Conservation (phyloP, 2,329 filamentous ascomycete genomes). For the Neonectria punicea region DNA sequence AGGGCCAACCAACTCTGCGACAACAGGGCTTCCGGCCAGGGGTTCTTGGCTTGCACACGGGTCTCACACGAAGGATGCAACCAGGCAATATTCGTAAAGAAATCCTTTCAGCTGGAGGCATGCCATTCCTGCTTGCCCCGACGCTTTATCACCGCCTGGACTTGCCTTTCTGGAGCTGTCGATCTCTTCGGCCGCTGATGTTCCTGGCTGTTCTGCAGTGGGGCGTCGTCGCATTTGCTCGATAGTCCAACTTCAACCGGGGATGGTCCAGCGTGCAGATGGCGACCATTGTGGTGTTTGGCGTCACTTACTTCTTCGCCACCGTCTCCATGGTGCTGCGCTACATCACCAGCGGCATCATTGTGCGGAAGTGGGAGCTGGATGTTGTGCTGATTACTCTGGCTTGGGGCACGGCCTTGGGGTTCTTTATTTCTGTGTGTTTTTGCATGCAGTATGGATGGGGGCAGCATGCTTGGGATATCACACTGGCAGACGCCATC, state of each 20-base stretch:
- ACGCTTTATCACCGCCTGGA: neutral
- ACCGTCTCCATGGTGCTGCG: slow-evolving; percentile 17
- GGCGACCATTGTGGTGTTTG: slow-evolving; percentile 16
- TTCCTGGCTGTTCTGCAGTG: neutral
- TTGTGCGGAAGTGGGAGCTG: slow-evolving; percentile 9
- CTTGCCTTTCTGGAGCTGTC: neutral
- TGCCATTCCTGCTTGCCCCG: neutral
- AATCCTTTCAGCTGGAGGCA: neutral
- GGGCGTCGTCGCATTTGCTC: neutral
- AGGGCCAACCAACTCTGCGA: too few relatives aligned
- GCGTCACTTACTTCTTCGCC: slow-evolving; percentile 18
- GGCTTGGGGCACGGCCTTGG: slow-evolving; percentile 18
- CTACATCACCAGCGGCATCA: slow-evolving; percentile 7
- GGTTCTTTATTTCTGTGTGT: slow-evolving; percentile 22
- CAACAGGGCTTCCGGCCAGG: too few relatives aligned
- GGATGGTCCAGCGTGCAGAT: slow-evolving; percentile 16
- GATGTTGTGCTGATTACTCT: slow-evolving; percentile 22
- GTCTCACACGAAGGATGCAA: too few relatives aligned
- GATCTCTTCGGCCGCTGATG: neutral
- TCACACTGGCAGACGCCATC: slow-evolving; percentile 11
- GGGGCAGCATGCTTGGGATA: slow-evolving; percentile 25
- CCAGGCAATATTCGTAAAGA: neutral
- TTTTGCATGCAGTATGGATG: slow-evolving; percentile 25
- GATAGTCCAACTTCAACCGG: slow-evolving; percentile 12
- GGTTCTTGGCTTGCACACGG: too few relatives aligned